Evolutionary conservation across 768 basidiomycete species (phyloP).

Genomic region (Phylloporus sp.): DNA sequence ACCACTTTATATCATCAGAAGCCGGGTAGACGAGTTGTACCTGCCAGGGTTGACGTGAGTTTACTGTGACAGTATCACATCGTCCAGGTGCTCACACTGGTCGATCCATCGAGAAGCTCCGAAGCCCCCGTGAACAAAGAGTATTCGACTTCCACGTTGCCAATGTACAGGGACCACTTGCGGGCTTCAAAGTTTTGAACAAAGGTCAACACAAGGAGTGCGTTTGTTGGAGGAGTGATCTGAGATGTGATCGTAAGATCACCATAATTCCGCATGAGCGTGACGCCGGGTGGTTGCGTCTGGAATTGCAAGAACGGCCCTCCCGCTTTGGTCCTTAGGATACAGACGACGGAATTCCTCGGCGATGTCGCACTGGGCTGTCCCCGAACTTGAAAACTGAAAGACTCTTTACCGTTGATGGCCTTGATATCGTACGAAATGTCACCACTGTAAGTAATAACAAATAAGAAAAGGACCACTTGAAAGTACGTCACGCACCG

Average conservation of each 20-base stretch:
- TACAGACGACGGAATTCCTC: neutral
- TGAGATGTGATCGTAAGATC: neutral
- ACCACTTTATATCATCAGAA: neutral
- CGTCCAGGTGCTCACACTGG: neutral
- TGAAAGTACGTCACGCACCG: neutral
- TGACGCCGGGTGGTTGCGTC: neutral
- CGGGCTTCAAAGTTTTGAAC: neutral
- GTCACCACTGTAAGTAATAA: neutral
- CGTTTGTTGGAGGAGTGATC: neutral
- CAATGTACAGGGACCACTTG: neutral
- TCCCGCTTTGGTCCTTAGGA: no score
- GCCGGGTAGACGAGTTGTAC: neutral
- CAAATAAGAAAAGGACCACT: neutral
- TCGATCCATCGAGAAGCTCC: neutral
- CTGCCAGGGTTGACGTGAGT: neutral
- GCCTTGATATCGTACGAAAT: neutral
- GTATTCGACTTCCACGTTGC: neutral
- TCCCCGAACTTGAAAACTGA: neutral
- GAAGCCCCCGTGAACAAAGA: neutral
- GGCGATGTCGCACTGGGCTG: neutral
- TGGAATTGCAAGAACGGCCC: neutral
- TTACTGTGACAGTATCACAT: neutral
- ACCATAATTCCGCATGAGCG: neutral
- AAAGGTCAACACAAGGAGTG: neutral
- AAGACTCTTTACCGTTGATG: neutral